Percentiles rank a stretch among this genome's conserved stretches.
Evolutionary conservation across 163 green algal species (phyloP).

Genomic region (Botryococcus braunii): DNA sequence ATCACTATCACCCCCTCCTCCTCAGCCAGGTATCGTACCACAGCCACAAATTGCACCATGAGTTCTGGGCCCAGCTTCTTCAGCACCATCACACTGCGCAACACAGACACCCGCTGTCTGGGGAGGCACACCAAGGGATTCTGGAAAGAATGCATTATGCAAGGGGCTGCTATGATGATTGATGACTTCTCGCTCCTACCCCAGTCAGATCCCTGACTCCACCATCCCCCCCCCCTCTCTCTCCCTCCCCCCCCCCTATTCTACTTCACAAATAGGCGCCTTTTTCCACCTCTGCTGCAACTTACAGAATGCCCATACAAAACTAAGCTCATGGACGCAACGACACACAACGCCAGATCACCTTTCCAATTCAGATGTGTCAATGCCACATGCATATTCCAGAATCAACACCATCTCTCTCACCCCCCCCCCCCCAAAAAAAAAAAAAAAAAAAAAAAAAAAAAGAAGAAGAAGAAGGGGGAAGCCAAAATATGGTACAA

Average conservation of each 20-base stretch:
- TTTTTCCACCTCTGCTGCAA: no score
- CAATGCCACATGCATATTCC: neutral
- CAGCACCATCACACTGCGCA: slow-evolving; percentile 76
- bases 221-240: neutral
- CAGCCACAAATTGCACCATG: slow-evolving; percentile 45
- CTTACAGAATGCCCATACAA: no score
- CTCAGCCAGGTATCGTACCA: slow-evolving; percentile 42
- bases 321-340: no score
- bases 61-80: slow-evolving; percentile 83
- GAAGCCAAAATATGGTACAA: neutral
- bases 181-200: neutral
- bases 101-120: neutral
- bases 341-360: no score
- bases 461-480: neutral
- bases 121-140: no score
- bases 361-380: no score
- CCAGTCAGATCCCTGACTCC: neutral
- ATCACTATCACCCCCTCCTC: slow-evolving; percentile 57
- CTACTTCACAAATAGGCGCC: no score
- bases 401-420: neutral
- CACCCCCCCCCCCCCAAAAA: neutral
- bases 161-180: no score
- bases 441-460: neutral
- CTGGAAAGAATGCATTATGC: no score
- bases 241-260: no score